Evolutionary conservation across 805 yeast genomes (phyloP).

Genomic region (Yueomyces sp.): DNA sequence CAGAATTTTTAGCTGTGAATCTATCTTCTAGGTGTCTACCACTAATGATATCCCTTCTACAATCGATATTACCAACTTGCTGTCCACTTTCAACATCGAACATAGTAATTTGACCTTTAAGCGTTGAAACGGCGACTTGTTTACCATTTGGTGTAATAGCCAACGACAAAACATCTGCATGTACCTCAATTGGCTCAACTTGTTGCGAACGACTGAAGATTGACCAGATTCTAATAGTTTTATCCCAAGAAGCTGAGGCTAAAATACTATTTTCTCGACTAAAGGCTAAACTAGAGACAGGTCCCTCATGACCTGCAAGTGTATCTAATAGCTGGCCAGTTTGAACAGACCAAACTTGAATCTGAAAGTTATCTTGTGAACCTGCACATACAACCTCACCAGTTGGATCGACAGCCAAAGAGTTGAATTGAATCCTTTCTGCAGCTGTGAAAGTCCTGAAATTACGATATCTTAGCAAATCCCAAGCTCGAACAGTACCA

Average conservation of each 20-base stretch:
- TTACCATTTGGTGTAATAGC: conserved; percentile 90
- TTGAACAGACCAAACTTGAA: conserved; percentile 95
- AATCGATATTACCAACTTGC: conserved; percentile 75
- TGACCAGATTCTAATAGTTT: conserved; percentile 86
- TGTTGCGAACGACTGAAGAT: conserved; percentile 76
- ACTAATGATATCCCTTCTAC: conserved; percentile 69
- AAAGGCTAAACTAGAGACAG: conserved; percentile 76
- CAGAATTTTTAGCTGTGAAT: conserved; percentile 66
- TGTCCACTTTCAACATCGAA: conserved; percentile 76
- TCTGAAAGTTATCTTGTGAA: conserved; percentile 75
- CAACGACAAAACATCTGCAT: conserved; percentile 70
- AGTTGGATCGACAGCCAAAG: conserved; percentile 90
- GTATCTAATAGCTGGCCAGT: conserved; percentile 84
- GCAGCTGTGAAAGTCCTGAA: conserved; percentile 92
- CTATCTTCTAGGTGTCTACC: conserved; percentile 79
- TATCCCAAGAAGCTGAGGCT: conserved; percentile 95
- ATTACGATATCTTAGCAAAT: conserved; percentile 79
- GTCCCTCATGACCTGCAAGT: conserved; percentile 90
- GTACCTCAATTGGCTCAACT: conserved; percentile 82
- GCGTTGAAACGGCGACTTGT: conserved; percentile 73
- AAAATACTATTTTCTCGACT: conserved; percentile 64
- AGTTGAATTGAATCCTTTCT: conserved; percentile 71
- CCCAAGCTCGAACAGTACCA: conserved; percentile 98
- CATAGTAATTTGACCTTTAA: conserved; percentile 75
- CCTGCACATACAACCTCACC: conserved; percentile 97